A percentile compares a stretch with the other conserved stretches of the same genome.
phyloP scores from a whole-genome alignment of 306 rosid species.

The Trichosanthes truncata region DNA sequence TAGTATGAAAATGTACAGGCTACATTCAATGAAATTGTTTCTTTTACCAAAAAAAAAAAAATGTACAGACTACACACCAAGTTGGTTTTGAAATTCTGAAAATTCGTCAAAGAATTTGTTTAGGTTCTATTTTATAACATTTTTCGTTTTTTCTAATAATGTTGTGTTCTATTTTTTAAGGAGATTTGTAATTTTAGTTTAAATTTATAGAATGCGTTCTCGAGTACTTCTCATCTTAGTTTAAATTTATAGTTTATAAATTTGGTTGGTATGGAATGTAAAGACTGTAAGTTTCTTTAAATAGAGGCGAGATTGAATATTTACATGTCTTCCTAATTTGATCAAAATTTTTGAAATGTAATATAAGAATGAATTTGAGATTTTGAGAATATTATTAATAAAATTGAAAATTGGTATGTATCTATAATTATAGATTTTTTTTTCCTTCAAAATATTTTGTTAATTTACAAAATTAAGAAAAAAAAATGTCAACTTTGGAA shows the following conservation, averaged over 20 bases:
- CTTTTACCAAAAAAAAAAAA: no score
- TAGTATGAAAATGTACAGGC: background rate
- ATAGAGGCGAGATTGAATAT: background rate
- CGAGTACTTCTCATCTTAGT: background rate
- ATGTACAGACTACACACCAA: background rate
- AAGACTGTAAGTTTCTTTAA: background rate
- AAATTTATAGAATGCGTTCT: background rate
- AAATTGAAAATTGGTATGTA: no score
- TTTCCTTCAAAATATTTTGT: no score
- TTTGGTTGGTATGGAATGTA: background rate
- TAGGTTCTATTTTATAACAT: background rate
- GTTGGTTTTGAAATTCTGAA: background rate
- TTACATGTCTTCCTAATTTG: no score
- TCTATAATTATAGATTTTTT: no score
- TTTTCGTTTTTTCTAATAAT: background rate
- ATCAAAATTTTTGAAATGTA: no score
- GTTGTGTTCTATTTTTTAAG: background rate
- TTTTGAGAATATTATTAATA: no score
- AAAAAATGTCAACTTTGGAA: no score
- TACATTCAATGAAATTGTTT: no score
- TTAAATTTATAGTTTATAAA: background rate
- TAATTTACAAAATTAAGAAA: no score
- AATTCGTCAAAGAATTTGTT: no score
- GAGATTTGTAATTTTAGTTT: background rate
- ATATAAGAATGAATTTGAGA: background rate